Percentiles rank a stretch among this genome's conserved stretches.
These are phyloP conservation scores for Trichocladium antarcticum DNA, from an alignment of 495 filamentous ascomycete species.

Conservation along the genomic window DNA sequence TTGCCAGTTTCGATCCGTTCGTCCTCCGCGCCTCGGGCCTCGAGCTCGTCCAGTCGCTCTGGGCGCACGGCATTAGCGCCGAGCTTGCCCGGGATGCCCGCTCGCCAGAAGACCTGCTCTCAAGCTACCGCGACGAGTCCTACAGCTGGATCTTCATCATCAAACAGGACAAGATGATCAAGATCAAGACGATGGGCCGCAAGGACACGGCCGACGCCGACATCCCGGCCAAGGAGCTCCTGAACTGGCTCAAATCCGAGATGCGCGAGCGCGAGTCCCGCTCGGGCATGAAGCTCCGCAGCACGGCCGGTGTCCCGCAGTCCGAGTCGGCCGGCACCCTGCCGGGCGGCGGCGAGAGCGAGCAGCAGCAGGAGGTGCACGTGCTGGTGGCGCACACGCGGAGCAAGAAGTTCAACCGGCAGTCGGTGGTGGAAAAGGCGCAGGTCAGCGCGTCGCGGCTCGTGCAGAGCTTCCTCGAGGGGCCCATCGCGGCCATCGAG, in stretches of 20 bases:
- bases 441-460: conserved; percentile 51
- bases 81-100: conserved; percentile 70
- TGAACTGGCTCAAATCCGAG: conserved; percentile 72
- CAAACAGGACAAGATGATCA: conserved; percentile 67
- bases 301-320: conserved; percentile 6
- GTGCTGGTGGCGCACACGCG: conserved; percentile 69
- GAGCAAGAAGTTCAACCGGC: conserved; percentile 82
- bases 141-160: conserved; percentile 81
- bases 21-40: conserved; percentile 66
- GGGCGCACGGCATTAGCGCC: conserved; percentile 76
- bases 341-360: conserved; percentile 17
- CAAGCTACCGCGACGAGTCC: conserved; percentile 57
- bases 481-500: conserved; percentile 80
- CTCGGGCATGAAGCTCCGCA: conserved; percentile 24
- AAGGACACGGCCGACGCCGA: conserved; percentile 68
- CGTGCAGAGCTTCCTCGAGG: conserved; percentile 53
- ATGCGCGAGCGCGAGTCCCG: conserved; percentile 53
- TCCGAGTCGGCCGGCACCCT: conserved; percentile 12
- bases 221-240: conserved; percentile 59
- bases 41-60: conserved; percentile 66
- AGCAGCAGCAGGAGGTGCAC: conserved; percentile 62
- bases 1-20: conserved; percentile 71
- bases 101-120: conserved; percentile 65
- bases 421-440: conserved; percentile 73
- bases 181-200: conserved; percentile 60